These are phyloP conservation scores for Musa beccarii DNA, from an alignment of 176 grass and related monocot genomes.

Conservation along the genomic window DNA sequence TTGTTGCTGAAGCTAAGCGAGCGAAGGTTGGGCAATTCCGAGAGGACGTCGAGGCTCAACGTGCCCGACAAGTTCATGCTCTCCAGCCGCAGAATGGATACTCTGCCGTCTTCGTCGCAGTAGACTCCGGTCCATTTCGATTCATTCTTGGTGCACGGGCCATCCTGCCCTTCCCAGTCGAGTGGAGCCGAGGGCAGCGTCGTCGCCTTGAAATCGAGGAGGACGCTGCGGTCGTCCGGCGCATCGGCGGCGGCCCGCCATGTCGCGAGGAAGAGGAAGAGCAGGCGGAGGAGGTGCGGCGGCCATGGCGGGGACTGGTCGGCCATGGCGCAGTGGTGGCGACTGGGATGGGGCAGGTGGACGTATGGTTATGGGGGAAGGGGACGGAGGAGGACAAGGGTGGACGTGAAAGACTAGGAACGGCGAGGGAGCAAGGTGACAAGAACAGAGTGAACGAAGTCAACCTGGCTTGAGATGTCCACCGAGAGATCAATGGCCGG, in stretches of 20 bases:
- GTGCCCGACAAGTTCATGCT: slow-evolving; percentile 40
- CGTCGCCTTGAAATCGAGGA: slow-evolving; percentile 29
- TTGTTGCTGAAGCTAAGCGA: slow-evolving; percentile 64
- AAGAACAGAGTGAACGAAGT: neutral
- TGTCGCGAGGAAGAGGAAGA: slow-evolving; percentile 12
- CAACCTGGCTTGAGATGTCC: slow-evolving; percentile 9
- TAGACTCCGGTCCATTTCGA: slow-evolving; percentile 24
- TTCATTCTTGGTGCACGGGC: too few relatives aligned
- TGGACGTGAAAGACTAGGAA: slow-evolving; percentile 43
- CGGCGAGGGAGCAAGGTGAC: slow-evolving; percentile 11
- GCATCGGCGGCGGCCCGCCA: neutral
- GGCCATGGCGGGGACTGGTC: slow-evolving; percentile 17
- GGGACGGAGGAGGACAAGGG: slow-evolving; percentile 15
- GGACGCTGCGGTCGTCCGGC: slow-evolving; percentile 24
- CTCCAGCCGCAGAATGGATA: slow-evolving; percentile 42
- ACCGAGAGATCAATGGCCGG: slow-evolving; percentile 17
- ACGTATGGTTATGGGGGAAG: neutral
- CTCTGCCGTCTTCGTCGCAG: slow-evolving; percentile 2
- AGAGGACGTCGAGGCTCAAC: slow-evolving; percentile 32
- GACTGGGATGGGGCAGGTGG: neutral
- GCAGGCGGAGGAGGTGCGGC: slow-evolving; percentile 15
- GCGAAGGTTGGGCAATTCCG: slow-evolving; percentile 33
- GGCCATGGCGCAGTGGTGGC: slow-evolving; percentile 37
- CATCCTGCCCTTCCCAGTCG: neutral
- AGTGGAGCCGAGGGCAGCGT: neutral